Evolutionary conservation across 768 basidiomycete species (phyloP), one percentile per base, ranked within the genome.

Genomic region (Boletus rubescentipes): DNA sequence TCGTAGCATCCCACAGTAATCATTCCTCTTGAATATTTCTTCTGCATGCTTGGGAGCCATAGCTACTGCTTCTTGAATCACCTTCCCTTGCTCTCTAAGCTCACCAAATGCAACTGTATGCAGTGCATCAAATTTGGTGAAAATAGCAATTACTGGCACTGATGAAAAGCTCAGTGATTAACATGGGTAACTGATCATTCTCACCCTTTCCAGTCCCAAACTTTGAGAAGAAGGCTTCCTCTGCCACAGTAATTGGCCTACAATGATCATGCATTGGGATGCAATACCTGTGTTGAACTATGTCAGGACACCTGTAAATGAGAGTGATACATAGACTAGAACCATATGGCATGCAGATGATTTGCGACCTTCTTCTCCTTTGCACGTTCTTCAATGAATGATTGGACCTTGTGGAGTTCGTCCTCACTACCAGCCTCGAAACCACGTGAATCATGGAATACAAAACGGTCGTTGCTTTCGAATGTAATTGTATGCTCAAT

Each of bases 401-500:
- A 38, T 39, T 55, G 60, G 21, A 76, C 67, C 9, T 47, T 61
- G 1, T 64, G 48, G 2, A 75, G 49, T 52, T 77, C 70, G 3
- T 58, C 53, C 1, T 21, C 59, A 3, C 56, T 59, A 4, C 75
- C 75, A 18, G 72, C 53, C 59, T 77, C 74, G 46, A 77, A 74
- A 6, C 75, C 76, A 40, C 64, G 51, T 18, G 76, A 77, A 53
- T 77, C 75, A 38, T 77, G 76, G 49, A 77, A 76, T n/a, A 76
- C 64, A 56, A 74, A 77, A 4, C 58, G 44, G 5, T 57, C 59
- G 31, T 71, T 72, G 59, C 62, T 72, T 26, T 38, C 41, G 55
- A 72, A 76, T 0, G 8, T 62, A 53, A 46, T 36, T 26, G 35
- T 34, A n/a, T 46, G 45, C 10, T 46, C 32, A 2, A 47, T 36